A percentile compares a stretch with the other conserved stretches of the same genome.
These are phyloP conservation scores for Termitomyces heimii DNA, from an alignment of 768 basidiomycete species.

Conservation along the genomic window DNA sequence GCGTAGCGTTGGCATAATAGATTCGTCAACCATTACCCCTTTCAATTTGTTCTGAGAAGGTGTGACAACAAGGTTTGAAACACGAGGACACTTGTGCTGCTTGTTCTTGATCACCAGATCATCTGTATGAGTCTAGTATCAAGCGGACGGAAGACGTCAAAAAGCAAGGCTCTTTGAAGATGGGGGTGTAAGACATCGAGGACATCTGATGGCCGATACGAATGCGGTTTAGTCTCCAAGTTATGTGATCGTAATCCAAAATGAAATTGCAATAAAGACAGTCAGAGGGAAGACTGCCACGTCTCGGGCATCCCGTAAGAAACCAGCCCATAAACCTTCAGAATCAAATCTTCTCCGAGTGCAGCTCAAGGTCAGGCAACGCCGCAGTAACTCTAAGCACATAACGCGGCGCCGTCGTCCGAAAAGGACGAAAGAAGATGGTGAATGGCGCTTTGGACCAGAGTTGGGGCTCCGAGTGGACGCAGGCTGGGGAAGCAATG, in stretches of 20 bases:
- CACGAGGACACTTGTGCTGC: not conserved
- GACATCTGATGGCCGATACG: not conserved
- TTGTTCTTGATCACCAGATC: too few species aligned
- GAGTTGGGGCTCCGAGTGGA: conserved; percentile 3
- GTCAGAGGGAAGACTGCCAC: conserved; percentile 37
- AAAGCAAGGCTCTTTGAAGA: not conserved
- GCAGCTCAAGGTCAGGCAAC: not conserved
- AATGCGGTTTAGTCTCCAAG: not conserved
- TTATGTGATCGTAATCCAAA: conserved; percentile 24
- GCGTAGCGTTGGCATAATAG: too few species aligned
- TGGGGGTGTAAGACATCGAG: not conserved
- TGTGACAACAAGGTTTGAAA: not conserved
- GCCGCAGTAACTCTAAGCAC: not conserved
- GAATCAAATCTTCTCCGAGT: not conserved
- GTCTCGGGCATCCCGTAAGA: conserved; percentile 34
- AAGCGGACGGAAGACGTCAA: not conserved
- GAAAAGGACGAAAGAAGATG: conserved; percentile 2
- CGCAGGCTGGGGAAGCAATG: conserved; percentile 14
- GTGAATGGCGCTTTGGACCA: not conserved
- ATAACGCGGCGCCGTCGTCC: conserved; percentile 2
- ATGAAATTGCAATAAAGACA: conserved; percentile 32
- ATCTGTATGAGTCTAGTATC: too few species aligned
- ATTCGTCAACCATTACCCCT: not conserved
- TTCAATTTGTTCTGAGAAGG: not conserved
- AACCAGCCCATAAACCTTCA: conserved; percentile 20